Base-by-base conservation (phyloP, 2,329 filamentous ascomycete genomes). In the Tolypocladium album region DNA sequence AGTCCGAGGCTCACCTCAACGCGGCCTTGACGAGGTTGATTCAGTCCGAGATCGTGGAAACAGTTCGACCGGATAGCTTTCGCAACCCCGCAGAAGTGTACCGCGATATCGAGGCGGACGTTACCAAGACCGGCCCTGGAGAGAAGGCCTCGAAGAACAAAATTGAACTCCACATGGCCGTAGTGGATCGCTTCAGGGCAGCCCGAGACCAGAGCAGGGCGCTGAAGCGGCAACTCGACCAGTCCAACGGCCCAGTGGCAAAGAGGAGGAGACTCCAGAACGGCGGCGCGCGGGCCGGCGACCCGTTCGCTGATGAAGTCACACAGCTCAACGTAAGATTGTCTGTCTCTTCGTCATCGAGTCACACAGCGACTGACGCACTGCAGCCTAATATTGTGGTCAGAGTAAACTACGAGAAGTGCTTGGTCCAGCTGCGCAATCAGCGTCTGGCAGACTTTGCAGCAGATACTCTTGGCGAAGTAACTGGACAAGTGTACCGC, bases 391-490 rank as follows among this genome's bases (percentile, higher is more conserved):
- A 88, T 61, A 78, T 92, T 64, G 81, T 92, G 42, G 78, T 97
- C 56, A 85, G 88, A 36, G 79, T 97, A 59, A 97, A 96, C 70
- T 88, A 90, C 68, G 88, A 92, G 60, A 95, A 93, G 72, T 90
- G 91, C 61, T 79, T 88, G 8, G 89, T 97, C 12, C 86, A 89
- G 57, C 79, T 96, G 63, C 89, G 93, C 60, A 96, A 91, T 67
- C 82, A 87, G 64, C 84, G 86, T 24, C 84, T 97, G 3, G 84
- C 88, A 58, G 80, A 85, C n/a, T 83, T 92, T 60, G 90, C 86
- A 1, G 81, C 86, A 58, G 84, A 88, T 58, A 79, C 83, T 39
- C 81, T 94, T 24, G 89, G 92, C 53, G 79, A 86, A 47, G 85
- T 83, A 1, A 95, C 92, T 1, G 87, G 88, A 1, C 81, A 87